These are phyloP conservation scores for Astragalus membranaceus DNA, from an alignment of 306 rosid species.

Conservation along the genomic window DNA sequence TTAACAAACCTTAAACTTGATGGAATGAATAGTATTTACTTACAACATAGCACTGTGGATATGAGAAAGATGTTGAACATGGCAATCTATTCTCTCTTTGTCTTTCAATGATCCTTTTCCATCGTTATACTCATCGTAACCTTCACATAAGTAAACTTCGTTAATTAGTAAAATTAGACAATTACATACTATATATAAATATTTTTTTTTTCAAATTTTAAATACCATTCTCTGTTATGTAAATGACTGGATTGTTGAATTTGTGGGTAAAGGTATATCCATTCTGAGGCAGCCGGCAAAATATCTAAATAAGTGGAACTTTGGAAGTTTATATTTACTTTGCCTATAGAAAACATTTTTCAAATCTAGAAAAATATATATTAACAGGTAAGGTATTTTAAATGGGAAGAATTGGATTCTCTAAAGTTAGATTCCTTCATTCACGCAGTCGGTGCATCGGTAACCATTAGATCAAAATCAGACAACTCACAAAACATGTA, in stretches of 20 bases:
- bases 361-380: too few species aligned
- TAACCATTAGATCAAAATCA: too few species aligned
- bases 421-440: too few species aligned
- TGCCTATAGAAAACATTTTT: neutral
- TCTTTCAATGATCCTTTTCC: neutral
- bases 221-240: slow-evolving; percentile 30
- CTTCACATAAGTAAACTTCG: neutral
- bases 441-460: too few species aligned
- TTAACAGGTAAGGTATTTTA: neutral
- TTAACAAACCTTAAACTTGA: neutral
- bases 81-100: slow-evolving; percentile 17
- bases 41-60: slow-evolving; percentile 12
- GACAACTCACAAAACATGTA: too few species aligned
- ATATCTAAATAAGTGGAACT: too few species aligned
- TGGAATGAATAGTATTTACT: neutral
- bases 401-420: neutral
- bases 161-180: neutral
- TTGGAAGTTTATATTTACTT: neutral
- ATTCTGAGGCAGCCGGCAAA: slow-evolving; percentile 22
- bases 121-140: slow-evolving; percentile 6
- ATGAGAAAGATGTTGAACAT: slow-evolving; percentile 13
- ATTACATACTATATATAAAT: neutral
- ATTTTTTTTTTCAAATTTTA: neutral
- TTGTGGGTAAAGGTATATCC: slow-evolving; percentile 23
- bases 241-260: slow-evolving; percentile 15